Base-by-base conservation (phyloP, 768 basidiomycete species). In the Phaffia australis region DNA sequence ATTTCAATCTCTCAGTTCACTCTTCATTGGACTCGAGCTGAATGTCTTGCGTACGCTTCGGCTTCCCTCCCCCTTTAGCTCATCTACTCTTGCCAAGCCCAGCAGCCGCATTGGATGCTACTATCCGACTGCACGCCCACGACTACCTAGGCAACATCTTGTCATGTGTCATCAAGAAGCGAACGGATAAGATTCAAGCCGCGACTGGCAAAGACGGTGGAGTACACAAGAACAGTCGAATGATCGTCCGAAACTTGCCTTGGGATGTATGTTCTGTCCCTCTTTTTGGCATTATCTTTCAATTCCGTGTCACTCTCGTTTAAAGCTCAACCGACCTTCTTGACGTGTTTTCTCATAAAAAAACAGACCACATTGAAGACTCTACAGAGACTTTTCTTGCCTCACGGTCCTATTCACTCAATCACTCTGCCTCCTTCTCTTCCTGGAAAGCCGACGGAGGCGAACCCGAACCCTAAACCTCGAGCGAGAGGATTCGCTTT, bases 191-290 rank as follows among this genome's bases (percentile, higher is more conserved):
- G 2, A 79, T 87, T 11, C 69, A 69, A 56, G 63, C 69, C 68
- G 72, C 23, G 58, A 60, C 57, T 71, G 76, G 70, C 67, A 77
- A 77, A 69, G 74, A 79, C 1, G 77, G 77, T 15, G 73, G 74
- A 50, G 65, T 70, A 1, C 87, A 87, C 0, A 88, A 81, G 72
- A 85, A 85, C 68, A 83, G 84, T 0, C 82, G 92, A 25, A 81
- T 98, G 63, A 94, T 98, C 73, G 82, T 98, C 29, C 84, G 93
- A 67, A 98, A 98, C 75, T 79, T 95, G 51, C 87, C 89, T 0
- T 95, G 79, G 75, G 78, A 80, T 64, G 80, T 80, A 68, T 68
- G 78, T 74, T 3, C 19, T 2, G 50, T 48, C 18, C 7, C 32
- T 9, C 27, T 35, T 54, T 21, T 29, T 32, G 5, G 29, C 46